These are phyloP conservation scores for Thelonectria olida DNA, from an alignment of 2,329 filamentous ascomycete species.

Conservation along the genomic window DNA sequence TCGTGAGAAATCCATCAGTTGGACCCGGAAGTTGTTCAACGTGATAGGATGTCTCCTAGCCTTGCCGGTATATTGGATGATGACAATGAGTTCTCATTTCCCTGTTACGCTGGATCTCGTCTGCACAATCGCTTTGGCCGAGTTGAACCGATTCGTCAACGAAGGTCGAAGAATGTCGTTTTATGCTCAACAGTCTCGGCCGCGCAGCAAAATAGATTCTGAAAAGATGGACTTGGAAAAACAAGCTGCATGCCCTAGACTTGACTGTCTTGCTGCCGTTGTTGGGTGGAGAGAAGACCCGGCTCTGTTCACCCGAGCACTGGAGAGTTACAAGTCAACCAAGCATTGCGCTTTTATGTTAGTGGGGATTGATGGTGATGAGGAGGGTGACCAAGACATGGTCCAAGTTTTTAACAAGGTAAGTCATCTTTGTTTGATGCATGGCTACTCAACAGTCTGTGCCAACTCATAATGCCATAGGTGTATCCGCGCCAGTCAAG, in stretches of 20 bases:
- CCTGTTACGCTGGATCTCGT: conserved; percentile 36
- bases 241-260: too few species aligned
- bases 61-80: background rate
- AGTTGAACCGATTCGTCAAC: conserved; percentile 35
- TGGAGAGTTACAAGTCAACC: conserved; percentile 36
- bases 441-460: too few species aligned
- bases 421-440: background rate
- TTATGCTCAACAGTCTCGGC: too few species aligned
- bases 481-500: conserved; percentile 31
- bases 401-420: conserved; percentile 32
- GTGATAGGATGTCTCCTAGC: background rate
- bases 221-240: too few species aligned
- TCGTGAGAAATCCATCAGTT: background rate
- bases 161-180: conserved; percentile 31
- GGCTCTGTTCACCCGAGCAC: conserved; percentile 29
- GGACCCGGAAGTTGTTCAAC: conserved; percentile 3
- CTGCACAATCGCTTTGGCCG: conserved; percentile 30
- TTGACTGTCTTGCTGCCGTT: too few species aligned
- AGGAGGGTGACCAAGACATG: conserved; percentile 35
- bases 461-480: conserved; percentile 13
- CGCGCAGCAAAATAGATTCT: conserved; percentile 9
- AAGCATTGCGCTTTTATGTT: conserved; percentile 31
- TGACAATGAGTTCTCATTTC: conserved; percentile 9
- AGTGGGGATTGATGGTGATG: conserved; percentile 37
- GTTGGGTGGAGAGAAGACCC: conserved; percentile 40